Evolutionary conservation across 129 eudicot species (phyloP).

Genomic region (Flaveria robusta): DNA sequence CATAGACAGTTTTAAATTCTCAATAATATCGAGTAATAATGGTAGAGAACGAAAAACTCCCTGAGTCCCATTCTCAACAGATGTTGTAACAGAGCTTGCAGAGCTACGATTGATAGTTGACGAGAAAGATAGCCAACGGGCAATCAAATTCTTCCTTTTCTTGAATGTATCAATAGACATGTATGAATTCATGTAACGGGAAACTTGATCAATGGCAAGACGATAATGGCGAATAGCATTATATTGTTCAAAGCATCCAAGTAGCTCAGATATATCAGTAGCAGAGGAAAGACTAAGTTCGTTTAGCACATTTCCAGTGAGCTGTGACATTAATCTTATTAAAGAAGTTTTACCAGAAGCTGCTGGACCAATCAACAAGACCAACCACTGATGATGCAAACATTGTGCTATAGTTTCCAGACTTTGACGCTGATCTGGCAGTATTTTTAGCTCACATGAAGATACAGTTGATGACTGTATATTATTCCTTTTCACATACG

Average conservation of each 20-base stretch:
- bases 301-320: slow-evolving; percentile 79
- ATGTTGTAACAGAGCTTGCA: slow-evolving; percentile 37
- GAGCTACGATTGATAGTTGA: slow-evolving; percentile 44
- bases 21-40: slow-evolving; percentile 56
- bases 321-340: slow-evolving; percentile 70
- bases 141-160: slow-evolving; percentile 43
- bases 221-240: slow-evolving; percentile 80
- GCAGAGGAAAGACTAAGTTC: slow-evolving; percentile 91
- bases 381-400: slow-evolving; percentile 78
- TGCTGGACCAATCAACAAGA: slow-evolving; percentile 86
- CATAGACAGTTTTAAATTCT: slow-evolving; percentile 40
- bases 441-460: slow-evolving; percentile 55
- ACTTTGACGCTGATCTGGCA: slow-evolving; percentile 68
- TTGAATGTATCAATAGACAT: slow-evolving; percentile 42
- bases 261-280: slow-evolving; percentile 89
- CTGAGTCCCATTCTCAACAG: slow-evolving; percentile 41
- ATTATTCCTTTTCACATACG: slow-evolving; percentile 51
- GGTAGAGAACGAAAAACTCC: slow-evolving; percentile 41
- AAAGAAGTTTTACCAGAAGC: slow-evolving; percentile 94
- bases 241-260: slow-evolving; percentile 96
- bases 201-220: slow-evolving; percentile 58
- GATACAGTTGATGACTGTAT: slow-evolving; percentile 41
- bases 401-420: slow-evolving; percentile 80
- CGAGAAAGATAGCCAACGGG: slow-evolving; percentile 61
- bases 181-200: slow-evolving; percentile 69